A percentile compares a stretch with the other conserved stretches of the same genome.
These are phyloP conservation scores for Boletales sp. DNA, from an alignment of 768 basidiomycete species.

Conservation along the genomic window DNA sequence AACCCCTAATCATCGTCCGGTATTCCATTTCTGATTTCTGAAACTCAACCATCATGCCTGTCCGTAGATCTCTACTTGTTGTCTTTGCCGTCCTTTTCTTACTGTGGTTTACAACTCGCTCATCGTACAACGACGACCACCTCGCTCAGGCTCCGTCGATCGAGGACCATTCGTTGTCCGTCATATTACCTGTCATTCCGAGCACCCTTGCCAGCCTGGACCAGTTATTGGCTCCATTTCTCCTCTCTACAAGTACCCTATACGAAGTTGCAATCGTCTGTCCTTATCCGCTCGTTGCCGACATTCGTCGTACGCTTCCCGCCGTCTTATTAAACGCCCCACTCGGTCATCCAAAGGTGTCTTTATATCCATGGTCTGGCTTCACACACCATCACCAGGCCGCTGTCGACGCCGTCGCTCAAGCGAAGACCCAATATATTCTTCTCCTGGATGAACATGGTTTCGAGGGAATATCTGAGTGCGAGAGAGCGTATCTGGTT, in stretches of 20 bases:
- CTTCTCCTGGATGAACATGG: slow-evolving; percentile 51
- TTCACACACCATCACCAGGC: slow-evolving; percentile 20
- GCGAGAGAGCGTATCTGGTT: slow-evolving; percentile 39
- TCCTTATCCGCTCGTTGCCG: slow-evolving; percentile 34
- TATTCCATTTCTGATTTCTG: too few species aligned
- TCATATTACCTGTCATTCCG: slow-evolving; percentile 44
- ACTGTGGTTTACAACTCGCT: slow-evolving; percentile 14
- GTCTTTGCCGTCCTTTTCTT: background rate
- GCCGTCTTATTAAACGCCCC: slow-evolving; percentile 26
- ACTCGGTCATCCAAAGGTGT: slow-evolving; percentile 40
- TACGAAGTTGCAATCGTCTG: slow-evolving; percentile 48
- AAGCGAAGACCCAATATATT: slow-evolving; percentile 45
- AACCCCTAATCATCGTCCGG: too few species aligned
- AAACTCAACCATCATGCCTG: background rate
- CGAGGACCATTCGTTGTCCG: slow-evolving; percentile 39
- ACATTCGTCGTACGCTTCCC: slow-evolving; percentile 36
- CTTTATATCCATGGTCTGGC: slow-evolving; percentile 33
- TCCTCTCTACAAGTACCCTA: slow-evolving; percentile 33
- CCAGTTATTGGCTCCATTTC: slow-evolving; percentile 36
- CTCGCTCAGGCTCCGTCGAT: slow-evolving; percentile 8
- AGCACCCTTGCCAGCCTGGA: slow-evolving; percentile 33
- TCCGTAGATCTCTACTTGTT: background rate
- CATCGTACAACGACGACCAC: background rate
- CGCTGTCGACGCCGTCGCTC: slow-evolving; percentile 36
- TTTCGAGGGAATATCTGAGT: slow-evolving; percentile 32